A percentile compares a stretch with the other conserved stretches of the same genome.
Evolutionary conservation across 2,329 filamentous ascomycete genomes (phyloP).

Genomic region (Aureobasidium subglaciale): DNA sequence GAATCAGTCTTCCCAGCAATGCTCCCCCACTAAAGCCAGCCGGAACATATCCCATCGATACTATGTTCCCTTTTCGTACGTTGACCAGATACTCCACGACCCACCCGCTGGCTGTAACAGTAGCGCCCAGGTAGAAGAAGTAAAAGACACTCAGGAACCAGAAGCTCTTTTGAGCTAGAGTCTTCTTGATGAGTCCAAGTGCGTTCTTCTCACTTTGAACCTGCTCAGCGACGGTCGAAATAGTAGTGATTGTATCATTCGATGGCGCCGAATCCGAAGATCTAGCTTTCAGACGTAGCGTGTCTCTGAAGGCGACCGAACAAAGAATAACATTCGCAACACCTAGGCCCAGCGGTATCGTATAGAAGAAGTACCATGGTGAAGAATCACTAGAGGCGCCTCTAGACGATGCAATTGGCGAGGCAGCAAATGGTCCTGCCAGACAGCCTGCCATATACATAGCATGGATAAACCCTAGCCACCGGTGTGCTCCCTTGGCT

Average conservation of each 20-base stretch:
- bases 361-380: constrained; percentile 46
- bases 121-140: constrained; percentile 55
- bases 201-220: constrained; percentile 26
- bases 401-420: neutral
- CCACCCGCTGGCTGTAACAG: constrained; percentile 55
- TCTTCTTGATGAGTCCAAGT: constrained; percentile 37
- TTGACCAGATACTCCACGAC: constrained; percentile 58
- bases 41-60: constrained; percentile 55
- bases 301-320: constrained; percentile 45
- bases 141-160: constrained; percentile 57
- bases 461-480: constrained; percentile 58
- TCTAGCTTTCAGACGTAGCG: constrained; percentile 25
- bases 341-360: constrained; percentile 47
- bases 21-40: constrained; percentile 54
- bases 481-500: constrained; percentile 48
- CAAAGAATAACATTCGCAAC: constrained; percentile 45
- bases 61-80: constrained; percentile 50
- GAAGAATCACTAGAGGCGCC: constrained; percentile 41
- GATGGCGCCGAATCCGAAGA: neutral
- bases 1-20: constrained; percentile 49
- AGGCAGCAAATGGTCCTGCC: constrained; percentile 44
- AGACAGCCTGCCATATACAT: constrained; percentile 53
- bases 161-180: constrained; percentile 41
- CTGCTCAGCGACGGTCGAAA: constrained; percentile 20
- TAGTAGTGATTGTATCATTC: too few species aligned